phyloP scores from a whole-genome alignment of 2,329 filamentous ascomycete species.

The Pseudocercospora eumusae region DNA sequence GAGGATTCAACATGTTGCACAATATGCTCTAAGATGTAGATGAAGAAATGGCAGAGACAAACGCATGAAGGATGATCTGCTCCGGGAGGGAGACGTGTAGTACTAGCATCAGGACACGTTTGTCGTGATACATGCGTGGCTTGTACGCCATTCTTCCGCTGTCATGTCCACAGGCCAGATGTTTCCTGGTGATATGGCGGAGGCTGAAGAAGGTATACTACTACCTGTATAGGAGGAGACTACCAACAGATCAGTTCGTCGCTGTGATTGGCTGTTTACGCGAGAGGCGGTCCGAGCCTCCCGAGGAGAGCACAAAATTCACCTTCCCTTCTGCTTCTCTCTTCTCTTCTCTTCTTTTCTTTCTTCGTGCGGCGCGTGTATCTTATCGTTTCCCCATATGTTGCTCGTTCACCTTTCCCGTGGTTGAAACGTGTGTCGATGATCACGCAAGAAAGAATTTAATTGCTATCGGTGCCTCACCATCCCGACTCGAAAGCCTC shows the following conservation, averaged over 20 bases:
- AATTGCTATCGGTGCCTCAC: slow-evolving; percentile 39
- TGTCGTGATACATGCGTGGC: neutral
- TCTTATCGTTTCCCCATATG: slow-evolving; percentile 37
- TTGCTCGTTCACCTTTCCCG: slow-evolving; percentile 29
- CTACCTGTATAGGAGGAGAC: too few relatives aligned
- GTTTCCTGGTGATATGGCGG: too few relatives aligned
- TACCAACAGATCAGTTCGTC: too few relatives aligned
- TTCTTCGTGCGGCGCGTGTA: slow-evolving; percentile 41
- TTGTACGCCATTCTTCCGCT: neutral
- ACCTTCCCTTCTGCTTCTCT: slow-evolving; percentile 12
- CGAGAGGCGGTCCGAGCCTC: neutral
- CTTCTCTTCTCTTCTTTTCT: slow-evolving; percentile 23
- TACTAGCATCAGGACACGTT: neutral
- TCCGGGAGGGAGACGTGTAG: neutral
- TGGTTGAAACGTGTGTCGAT: slow-evolving; percentile 39
- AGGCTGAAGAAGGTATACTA: too few relatives aligned
- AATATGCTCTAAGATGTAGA: neutral
- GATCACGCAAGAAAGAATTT: slow-evolving; percentile 37
- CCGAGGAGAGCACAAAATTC: slow-evolving; percentile 11
- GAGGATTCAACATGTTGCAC: slow-evolving; percentile 11
- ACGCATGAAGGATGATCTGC: too few relatives aligned
- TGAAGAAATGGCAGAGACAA: too few relatives aligned
- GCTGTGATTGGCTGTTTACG: neutral
- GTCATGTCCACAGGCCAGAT: too few relatives aligned
- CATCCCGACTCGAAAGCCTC: slow-evolving; percentile 38